Evolutionary conservation across 176 grass and related monocot species (phyloP).

Genomic region (Calamus simplicifolius): DNA sequence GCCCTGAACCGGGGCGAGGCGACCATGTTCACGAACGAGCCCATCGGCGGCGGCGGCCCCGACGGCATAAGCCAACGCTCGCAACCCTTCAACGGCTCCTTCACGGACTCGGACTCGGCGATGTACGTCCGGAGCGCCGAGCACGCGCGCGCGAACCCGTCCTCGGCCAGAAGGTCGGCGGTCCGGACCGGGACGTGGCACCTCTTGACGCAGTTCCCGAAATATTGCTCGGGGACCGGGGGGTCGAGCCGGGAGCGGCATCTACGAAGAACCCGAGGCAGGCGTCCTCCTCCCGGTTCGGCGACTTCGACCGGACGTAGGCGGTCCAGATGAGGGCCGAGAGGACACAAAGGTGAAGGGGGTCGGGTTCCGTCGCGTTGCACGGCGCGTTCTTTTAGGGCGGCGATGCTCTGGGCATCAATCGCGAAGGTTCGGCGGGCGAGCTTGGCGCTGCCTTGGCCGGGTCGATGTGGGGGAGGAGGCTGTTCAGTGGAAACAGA

Average conservation of each 20-base stretch:
- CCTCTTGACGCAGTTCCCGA: constrained; percentile 28
- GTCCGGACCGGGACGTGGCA: background rate
- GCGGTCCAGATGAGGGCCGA: constrained; percentile 30
- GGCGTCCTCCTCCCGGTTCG: background rate
- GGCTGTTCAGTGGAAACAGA: no score
- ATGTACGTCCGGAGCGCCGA: constrained; percentile 7
- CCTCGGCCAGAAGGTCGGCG: constrained; percentile 1
- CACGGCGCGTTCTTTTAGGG: constrained; percentile 17
- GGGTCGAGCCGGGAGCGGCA: constrained; percentile 24
- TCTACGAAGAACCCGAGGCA: constrained; percentile 26
- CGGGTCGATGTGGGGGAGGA: no score
- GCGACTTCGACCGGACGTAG: constrained; percentile 7
- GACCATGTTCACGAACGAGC: background rate
- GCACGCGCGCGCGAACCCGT: constrained; percentile 5
- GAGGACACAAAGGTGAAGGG: constrained; percentile 7
- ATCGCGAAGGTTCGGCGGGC: constrained; percentile 14
- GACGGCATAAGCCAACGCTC: background rate
- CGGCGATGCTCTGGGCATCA: constrained; percentile 4
- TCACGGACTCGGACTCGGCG: background rate
- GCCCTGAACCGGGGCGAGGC: constrained; percentile 34
- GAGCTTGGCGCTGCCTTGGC: no score
- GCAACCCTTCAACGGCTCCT: background rate
- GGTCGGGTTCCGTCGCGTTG: background rate
- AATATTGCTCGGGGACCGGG: constrained; percentile 21
- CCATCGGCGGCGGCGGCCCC: background rate